Evolutionary conservation across 805 yeast species (phyloP).

Genomic region (Schwanniomyces pseudopolymorphus): DNA sequence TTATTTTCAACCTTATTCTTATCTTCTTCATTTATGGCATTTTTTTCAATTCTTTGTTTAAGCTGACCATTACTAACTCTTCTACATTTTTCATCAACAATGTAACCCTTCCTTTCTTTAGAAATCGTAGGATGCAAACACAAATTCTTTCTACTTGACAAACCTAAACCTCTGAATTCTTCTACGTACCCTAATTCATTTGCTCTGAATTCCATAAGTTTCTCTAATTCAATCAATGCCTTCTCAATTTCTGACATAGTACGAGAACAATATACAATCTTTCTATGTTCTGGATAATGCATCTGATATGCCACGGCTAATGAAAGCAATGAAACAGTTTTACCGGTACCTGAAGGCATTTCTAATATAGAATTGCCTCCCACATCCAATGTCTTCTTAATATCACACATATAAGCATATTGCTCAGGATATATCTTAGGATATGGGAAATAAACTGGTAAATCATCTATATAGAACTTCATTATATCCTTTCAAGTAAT

Average conservation of each 20-base stretch:
- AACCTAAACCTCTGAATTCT: constrained; percentile 90
- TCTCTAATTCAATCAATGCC: constrained; percentile 87
- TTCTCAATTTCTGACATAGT: constrained; percentile 99
- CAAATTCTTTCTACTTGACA: constrained; percentile 90
- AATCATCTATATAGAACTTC: constrained; percentile 91
- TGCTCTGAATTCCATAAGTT: constrained; percentile 82
- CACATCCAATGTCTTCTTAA: constrained; percentile 88
- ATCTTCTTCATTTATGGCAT: constrained; percentile 50
- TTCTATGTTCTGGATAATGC: constrained; percentile 91
- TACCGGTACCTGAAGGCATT: constrained; percentile 99
- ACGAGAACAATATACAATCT: constrained; percentile 96
- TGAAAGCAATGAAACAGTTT: constrained; percentile 88
- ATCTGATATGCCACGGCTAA: constrained; percentile 93
- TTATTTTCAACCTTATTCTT: constrained; percentile 37
- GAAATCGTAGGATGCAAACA: constrained; percentile 88
- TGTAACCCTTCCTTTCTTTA: constrained; percentile 83
- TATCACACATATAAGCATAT: constrained; percentile 95
- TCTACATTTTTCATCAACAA: constrained; percentile 96
- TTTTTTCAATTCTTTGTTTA: constrained; percentile 57
- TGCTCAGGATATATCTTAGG: constrained; percentile 98
- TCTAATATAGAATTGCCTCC: constrained; percentile 96
- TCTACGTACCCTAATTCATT: constrained; percentile 82
- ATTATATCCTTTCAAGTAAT: constrained; percentile 12
- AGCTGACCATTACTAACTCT: constrained; percentile 91
- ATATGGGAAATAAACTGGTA: constrained; percentile 94